phyloP scores from a whole-genome alignment of 306 rosid species.

The Corylus heterophylla region DNA sequence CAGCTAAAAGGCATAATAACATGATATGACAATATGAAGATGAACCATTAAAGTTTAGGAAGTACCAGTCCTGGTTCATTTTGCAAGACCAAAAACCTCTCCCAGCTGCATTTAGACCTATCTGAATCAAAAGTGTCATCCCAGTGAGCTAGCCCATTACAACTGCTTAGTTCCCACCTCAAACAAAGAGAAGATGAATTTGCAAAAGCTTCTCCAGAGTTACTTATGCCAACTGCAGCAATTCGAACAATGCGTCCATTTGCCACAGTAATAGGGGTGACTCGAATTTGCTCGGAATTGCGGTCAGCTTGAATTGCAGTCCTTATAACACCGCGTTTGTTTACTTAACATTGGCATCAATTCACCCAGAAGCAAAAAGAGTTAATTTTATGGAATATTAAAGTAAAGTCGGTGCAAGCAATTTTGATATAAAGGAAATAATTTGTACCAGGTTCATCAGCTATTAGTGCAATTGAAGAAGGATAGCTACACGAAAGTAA shows the following conservation, averaged over 20 bases:
- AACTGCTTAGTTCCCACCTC: slow-evolving; percentile 79
- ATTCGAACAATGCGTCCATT: slow-evolving; percentile 77
- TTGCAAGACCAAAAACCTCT: slow-evolving; percentile 79
- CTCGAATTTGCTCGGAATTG: slow-evolving; percentile 46
- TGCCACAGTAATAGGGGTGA: slow-evolving; percentile 73
- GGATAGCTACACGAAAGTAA: slow-evolving; percentile 69
- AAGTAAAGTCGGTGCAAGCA: slow-evolving; percentile 16
- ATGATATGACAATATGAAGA: slow-evolving; percentile 22
- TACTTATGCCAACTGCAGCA: slow-evolving; percentile 75
- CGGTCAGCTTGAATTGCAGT: slow-evolving; percentile 72
- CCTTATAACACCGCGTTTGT: slow-evolving; percentile 50
- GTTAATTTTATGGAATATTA: slow-evolving; percentile 3
- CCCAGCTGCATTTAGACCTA: slow-evolving; percentile 60
- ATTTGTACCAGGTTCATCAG: slow-evolving; percentile 74
- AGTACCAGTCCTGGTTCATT: slow-evolving; percentile 86
- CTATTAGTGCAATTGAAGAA: slow-evolving; percentile 67
- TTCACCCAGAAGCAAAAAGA: slow-evolving; percentile 21
- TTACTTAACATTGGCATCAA: slow-evolving; percentile 51
- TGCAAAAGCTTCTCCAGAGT: slow-evolving; percentile 74
- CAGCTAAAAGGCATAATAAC: background rate
- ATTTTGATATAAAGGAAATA: slow-evolving; percentile 21
- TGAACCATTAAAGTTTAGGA: slow-evolving; percentile 19
- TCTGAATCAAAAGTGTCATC: slow-evolving; percentile 46
- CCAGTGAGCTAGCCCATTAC: slow-evolving; percentile 82
- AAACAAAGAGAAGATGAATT: slow-evolving; percentile 85